Evolutionary conservation across 1,284 basidiomycete genomes (phyloP).

Genomic region (Schizophyllum commune): DNA sequence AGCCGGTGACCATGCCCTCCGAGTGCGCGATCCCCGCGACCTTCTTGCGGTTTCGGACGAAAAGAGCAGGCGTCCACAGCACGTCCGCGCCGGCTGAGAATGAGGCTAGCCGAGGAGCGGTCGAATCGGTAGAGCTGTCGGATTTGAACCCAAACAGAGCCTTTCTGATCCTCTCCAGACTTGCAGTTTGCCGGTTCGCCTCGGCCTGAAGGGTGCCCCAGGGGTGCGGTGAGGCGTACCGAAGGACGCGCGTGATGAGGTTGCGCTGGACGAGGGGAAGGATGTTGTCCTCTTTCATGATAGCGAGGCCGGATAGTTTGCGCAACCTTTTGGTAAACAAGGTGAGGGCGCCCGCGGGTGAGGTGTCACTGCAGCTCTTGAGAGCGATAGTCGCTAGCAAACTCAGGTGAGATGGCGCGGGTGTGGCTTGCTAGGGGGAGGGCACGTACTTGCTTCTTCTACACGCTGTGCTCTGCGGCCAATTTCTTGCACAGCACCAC

Average conservation of each 20-base stretch:
- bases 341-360: constrained; percentile 19
- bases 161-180: constrained; percentile 34
- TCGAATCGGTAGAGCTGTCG: too few species aligned
- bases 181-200: constrained; percentile 37
- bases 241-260: constrained; percentile 54
- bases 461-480: constrained; percentile 24
- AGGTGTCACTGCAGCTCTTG: constrained; percentile 17
- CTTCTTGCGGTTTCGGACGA: background rate
- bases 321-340: constrained; percentile 11
- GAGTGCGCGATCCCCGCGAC: too few species aligned
- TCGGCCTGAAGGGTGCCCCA: constrained; percentile 67
- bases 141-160: background rate
- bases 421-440: background rate
- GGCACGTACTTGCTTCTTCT: constrained; percentile 28
- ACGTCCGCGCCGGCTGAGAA: constrained; percentile 55
- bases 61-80: constrained; percentile 30
- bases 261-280: constrained; percentile 26
- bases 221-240: constrained; percentile 60
- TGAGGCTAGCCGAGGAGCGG: too few species aligned
- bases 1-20: too few species aligned
- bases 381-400: constrained; percentile 21
- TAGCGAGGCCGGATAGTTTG: constrained; percentile 4
- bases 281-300: background rate
- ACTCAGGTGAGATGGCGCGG: background rate
- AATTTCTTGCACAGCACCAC: constrained; percentile 26